Evolutionary conservation across 2,329 filamentous ascomycete genomes (phyloP).

Genomic region (Pseudocercospora fuligena): DNA sequence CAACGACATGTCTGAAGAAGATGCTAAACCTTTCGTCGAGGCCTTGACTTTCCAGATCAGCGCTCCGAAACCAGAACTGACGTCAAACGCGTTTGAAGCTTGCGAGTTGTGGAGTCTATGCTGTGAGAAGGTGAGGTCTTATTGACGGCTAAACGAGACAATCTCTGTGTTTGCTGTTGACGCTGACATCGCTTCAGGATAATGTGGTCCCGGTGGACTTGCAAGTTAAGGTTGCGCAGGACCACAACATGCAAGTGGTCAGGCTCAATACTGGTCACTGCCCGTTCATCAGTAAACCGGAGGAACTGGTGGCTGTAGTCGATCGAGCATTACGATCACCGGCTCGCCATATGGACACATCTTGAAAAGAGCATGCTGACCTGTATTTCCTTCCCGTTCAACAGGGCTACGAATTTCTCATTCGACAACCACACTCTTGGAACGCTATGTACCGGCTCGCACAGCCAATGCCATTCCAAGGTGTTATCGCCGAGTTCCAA

Average conservation of each 20-base stretch:
- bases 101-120: not conserved
- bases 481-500: too few relatives aligned
- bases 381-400: too few relatives aligned
- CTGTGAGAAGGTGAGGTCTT: not conserved
- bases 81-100: not conserved
- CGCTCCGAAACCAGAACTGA: not conserved
- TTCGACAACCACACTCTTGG: too few relatives aligned
- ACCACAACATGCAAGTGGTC: slow-evolving; percentile 18
- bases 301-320: slow-evolving; percentile 14
- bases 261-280: slow-evolving; percentile 18
- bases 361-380: not conserved
- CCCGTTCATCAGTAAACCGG: slow-evolving; percentile 17
- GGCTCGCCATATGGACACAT: not conserved
- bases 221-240: slow-evolving; percentile 13
- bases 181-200: not conserved
- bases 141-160: not conserved
- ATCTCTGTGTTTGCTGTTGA: not conserved
- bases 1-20: slow-evolving; percentile 20
- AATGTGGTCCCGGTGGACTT: slow-evolving; percentile 10
- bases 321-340: slow-evolving; percentile 6
- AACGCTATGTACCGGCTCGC: too few relatives aligned
- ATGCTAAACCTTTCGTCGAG: slow-evolving; percentile 14
- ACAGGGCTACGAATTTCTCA: too few relatives aligned
- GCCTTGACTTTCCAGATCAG: slow-evolving; percentile 16
- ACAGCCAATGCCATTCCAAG: too few relatives aligned